Base-by-base conservation (phyloP, 1,284 basidiomycete genomes). In the Inonotus obliquus region DNA sequence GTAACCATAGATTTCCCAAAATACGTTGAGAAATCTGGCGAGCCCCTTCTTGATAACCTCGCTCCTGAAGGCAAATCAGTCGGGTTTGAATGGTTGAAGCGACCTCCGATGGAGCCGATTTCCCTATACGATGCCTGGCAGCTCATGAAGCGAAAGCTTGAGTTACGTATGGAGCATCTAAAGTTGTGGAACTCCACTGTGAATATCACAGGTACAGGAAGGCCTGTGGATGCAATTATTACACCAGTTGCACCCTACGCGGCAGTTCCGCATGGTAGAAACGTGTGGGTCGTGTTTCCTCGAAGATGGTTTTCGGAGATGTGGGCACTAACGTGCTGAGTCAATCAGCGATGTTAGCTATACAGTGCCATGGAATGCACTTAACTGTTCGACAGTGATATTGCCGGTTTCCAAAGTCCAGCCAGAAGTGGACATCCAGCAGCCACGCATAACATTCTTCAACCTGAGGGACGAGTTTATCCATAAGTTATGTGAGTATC, bases 351-450 rank as follows among this genome's bases (percentile, higher is more conserved):
- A 68, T 55, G 75, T 71, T 5, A 66, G 72, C 45, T 90, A 89
- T 67, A 90, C 89, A 0, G 76, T 77, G 32, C 68, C 84, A 48
- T 90, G 82, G 80, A 92, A 91, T 69, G 70, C 78, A 3, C 77
- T 89, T 29, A 89, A 92, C 69, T 90, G 85, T 67, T 78, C 88
- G 0, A 78, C 81, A 0, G 75, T 82, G 17, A 74, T 83, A 4
- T 79, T 94, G 63, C 92, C 92, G 0, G 86, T 86, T 0, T 81
- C 84, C 0, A 78, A 70, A 54, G 85, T 85, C 13, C 81, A 87
- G 68, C 76, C 76, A 1, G 59, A 61, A 11, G 54, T 82, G 10
- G 85, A 87, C 65, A 67, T 67, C 52, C 79, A 76, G 63, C 72
- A 71, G 29, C 69, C 73, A 9, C 73, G 74, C 1, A 76, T 78